Conservation (phyloP, 1,284 basidiomycete species). For the Mycosarcoma maydis region DNA sequence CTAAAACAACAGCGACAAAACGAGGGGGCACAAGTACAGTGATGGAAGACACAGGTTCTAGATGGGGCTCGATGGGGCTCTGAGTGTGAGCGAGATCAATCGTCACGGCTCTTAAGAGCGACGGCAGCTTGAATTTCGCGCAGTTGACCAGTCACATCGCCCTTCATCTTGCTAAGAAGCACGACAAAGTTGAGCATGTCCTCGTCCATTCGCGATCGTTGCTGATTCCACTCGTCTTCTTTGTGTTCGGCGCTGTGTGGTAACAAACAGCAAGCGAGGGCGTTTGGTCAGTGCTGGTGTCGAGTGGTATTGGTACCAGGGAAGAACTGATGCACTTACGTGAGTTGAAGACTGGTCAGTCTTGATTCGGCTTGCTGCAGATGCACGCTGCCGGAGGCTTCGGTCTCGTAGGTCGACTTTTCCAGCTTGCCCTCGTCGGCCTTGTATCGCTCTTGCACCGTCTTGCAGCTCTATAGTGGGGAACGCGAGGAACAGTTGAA, state of each 20-base stretch:
- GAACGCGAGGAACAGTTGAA: neutral
- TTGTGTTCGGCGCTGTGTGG: slow-evolving; percentile 32
- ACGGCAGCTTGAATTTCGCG: slow-evolving; percentile 49
- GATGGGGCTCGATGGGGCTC: neutral
- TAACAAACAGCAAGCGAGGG: neutral
- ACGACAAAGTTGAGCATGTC: slow-evolving; percentile 54
- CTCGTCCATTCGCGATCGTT: slow-evolving; percentile 47
- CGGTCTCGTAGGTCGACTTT: slow-evolving; percentile 46
- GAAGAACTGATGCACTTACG: neutral
- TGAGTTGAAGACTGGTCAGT: slow-evolving; percentile 42
- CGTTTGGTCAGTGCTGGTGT: neutral
- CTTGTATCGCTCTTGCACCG: slow-evolving; percentile 48
- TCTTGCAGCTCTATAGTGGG: slow-evolving; percentile 33
- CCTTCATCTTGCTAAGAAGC: slow-evolving; percentile 52
- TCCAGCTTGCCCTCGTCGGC: slow-evolving; percentile 46
- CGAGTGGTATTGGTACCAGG: neutral
- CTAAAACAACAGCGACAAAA: neutral
- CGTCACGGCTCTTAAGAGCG: slow-evolving; percentile 48
- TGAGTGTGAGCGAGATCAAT: slow-evolving; percentile 8
- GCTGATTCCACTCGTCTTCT: slow-evolving; percentile 45
- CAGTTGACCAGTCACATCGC: slow-evolving; percentile 42
- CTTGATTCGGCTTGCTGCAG: slow-evolving; percentile 45
- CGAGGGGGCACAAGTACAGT: slow-evolving; percentile 1
- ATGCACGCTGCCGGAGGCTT: slow-evolving; percentile 43
- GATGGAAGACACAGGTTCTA: neutral